Conservation (phyloP, 352 stramenopile genomes). For the Halophytophthora polymorphica region DNA sequence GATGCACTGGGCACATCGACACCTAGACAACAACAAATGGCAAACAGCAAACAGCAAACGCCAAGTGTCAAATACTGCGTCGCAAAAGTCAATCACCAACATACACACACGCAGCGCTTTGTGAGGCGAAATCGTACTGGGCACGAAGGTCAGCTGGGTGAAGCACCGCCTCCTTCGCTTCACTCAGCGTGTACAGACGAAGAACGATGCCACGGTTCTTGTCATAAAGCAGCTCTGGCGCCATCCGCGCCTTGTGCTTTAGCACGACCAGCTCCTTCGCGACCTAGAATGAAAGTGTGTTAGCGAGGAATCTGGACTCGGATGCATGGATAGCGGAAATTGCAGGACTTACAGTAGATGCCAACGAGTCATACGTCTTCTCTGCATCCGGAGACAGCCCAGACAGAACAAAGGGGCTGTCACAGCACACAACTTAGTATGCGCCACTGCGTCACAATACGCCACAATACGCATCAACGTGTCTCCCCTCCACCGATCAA, state of each 20-base stretch:
- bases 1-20: constrained; percentile 82
- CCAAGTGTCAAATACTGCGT: neutral
- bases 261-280: constrained; percentile 78
- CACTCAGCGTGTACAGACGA: constrained; percentile 64
- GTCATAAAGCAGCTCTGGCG: constrained; percentile 78
- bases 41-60: too few relatives aligned
- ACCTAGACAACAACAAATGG: constrained; percentile 38
- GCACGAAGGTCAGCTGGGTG: constrained; percentile 74
- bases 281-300: constrained; percentile 31
- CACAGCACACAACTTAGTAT: neutral
- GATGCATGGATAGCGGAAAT: neutral
- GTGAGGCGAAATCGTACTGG: constrained; percentile 26
- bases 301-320: neutral
- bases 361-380: constrained; percentile 68
- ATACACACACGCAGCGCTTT: neutral
- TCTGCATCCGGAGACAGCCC: constrained; percentile 58
- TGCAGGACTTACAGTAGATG: constrained; percentile 38
- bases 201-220: constrained; percentile 77
- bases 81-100: neutral
- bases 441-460: neutral
- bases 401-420: constrained; percentile 77
- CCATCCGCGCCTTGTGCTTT: constrained; percentile 63
- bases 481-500: constrained; percentile 1
- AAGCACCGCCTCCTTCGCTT: constrained; percentile 71
- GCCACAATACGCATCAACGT: neutral